phyloP scores from a whole-genome alignment of 345 rosid species.

The Camelina laxa region DNA sequence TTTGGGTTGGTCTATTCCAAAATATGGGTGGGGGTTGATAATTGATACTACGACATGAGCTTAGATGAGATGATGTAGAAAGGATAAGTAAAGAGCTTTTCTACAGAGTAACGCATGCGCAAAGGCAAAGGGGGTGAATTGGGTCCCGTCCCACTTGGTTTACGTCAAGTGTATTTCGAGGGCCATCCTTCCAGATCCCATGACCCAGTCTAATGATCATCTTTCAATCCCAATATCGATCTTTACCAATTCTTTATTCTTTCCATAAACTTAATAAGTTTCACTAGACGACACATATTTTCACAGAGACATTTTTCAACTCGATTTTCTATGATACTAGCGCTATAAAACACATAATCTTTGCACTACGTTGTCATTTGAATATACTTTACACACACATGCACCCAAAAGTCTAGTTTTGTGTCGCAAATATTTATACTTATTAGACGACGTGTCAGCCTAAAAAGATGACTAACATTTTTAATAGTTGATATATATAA shows the following conservation, averaged over 20 bases:
- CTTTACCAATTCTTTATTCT: background rate
- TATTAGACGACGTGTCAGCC: background rate
- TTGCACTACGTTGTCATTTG: background rate
- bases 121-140: conserved; percentile 26
- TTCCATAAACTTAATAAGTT: background rate
- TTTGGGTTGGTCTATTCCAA: conserved; percentile 8
- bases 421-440: background rate
- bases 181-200: conserved; percentile 25
- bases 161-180: conserved; percentile 37
- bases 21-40: conserved; percentile 15
- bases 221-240: conserved; percentile 18
- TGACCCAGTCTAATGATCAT: conserved; percentile 17
- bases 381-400: background rate
- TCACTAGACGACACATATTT: background rate
- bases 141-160: conserved; percentile 39
- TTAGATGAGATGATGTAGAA: conserved; percentile 27
- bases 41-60: conserved; percentile 1
- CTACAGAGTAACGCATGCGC: conserved; percentile 45
- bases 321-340: background rate
- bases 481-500: background rate
- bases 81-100: conserved; percentile 12
- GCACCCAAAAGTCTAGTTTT: background rate
- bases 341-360: background rate
- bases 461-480: background rate
- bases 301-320: background rate